These are phyloP conservation scores for Lasiodiplodia citricola DNA, from an alignment of 2,329 filamentous ascomycete genomes.

Conservation along the genomic window DNA sequence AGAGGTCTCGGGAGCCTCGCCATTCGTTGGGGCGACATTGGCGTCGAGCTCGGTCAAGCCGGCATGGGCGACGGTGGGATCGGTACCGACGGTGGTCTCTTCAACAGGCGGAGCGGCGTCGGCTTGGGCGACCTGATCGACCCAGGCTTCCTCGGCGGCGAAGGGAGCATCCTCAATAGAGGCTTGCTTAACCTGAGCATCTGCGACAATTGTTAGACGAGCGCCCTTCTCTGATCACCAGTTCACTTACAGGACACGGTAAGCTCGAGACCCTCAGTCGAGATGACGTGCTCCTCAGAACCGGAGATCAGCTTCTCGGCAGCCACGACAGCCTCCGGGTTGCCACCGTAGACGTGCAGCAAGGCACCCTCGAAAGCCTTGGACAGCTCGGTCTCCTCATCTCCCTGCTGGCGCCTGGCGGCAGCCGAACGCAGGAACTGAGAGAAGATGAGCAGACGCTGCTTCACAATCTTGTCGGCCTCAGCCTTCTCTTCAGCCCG, in stretches of 20 bases:
- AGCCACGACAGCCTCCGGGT: slow-evolving; percentile 73
- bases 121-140: slow-evolving; percentile 54
- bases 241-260: slow-evolving; percentile 71
- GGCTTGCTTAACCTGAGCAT: slow-evolving; percentile 63
- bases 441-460: slow-evolving; percentile 72
- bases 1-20: slow-evolving; percentile 35
- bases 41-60: slow-evolving; percentile 69
- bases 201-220: slow-evolving; percentile 44
- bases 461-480: slow-evolving; percentile 57
- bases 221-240: not conserved
- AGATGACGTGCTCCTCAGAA: slow-evolving; percentile 68
- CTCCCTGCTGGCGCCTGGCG: slow-evolving; percentile 71
- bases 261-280: slow-evolving; percentile 68
- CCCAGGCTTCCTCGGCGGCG: slow-evolving; percentile 57
- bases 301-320: slow-evolving; percentile 81
- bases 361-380: slow-evolving; percentile 81
- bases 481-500: slow-evolving; percentile 59
- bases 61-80: slow-evolving; percentile 71
- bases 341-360: slow-evolving; percentile 78
- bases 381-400: slow-evolving; percentile 76
- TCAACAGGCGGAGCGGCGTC: slow-evolving; percentile 44
- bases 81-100: slow-evolving; percentile 55
- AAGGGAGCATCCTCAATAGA: slow-evolving; percentile 57
- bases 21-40: slow-evolving; percentile 38
- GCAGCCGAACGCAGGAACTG: slow-evolving; percentile 83